phyloP scores from a whole-genome alignment of 352 stramenopile species.

The Phytophthora agathidicida region DNA sequence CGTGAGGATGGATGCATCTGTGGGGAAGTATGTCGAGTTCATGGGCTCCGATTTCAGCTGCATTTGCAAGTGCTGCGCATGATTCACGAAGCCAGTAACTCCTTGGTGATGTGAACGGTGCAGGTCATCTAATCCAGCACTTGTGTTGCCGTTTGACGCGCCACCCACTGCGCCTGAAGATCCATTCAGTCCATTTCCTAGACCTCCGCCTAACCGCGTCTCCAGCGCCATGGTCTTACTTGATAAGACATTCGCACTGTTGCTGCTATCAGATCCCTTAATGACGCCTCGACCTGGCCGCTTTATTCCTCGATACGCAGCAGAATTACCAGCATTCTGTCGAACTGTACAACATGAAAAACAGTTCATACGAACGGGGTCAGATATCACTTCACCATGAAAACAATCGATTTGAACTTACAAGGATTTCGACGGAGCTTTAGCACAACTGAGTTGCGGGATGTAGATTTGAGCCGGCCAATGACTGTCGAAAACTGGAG shows the following conservation, averaged over 20 bases:
- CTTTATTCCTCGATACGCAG: conserved; percentile 67
- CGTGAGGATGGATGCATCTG: conserved; percentile 63
- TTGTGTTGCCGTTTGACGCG: conserved; percentile 25
- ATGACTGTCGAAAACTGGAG: conserved; percentile 87
- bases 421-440: conserved; percentile 82
- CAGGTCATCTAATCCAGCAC: conserved; percentile 29
- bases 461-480: conserved; percentile 77
- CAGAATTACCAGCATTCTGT: conserved; percentile 59
- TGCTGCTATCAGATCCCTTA: conserved; percentile 64
- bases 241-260: conserved; percentile 78
- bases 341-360: conserved; percentile 48
- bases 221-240: conserved; percentile 76
- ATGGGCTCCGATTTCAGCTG: conserved; percentile 69
- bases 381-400: conserved; percentile 3
- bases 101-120: conserved; percentile 36
- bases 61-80: conserved; percentile 40
- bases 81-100: conserved; percentile 13
- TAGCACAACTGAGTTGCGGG: conserved; percentile 80
- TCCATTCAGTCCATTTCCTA: conserved; percentile 40
- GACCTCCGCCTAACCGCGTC: conserved; percentile 58
- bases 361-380: conserved; percentile 5
- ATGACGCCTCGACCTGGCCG: conserved; percentile 51
- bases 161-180: conserved; percentile 12
- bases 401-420: conserved; percentile 44
- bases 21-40: conserved; percentile 73